A percentile compares a stretch with the other conserved stretches of the same genome.
Evolutionary conservation across 2,329 filamentous ascomycete species (phyloP).

Genomic region (Venturia nashicola): DNA sequence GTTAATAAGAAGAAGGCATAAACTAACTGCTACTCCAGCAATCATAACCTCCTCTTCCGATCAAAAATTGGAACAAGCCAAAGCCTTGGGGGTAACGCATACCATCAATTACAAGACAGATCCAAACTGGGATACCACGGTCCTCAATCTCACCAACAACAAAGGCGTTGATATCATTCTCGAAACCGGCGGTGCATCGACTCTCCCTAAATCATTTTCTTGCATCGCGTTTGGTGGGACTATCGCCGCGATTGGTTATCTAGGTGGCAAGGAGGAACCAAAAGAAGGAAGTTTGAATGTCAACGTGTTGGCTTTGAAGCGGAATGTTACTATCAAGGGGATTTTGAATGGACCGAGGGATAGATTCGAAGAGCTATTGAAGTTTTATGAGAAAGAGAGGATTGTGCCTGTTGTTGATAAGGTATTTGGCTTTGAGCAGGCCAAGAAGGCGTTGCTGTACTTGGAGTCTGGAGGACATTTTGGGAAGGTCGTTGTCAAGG

Average conservation of each 20-base stretch:
- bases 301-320: conserved; percentile 8
- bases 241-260: conserved; percentile 41
- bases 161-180: conserved; percentile 49
- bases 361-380: conserved; percentile 48
- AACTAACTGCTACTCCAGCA: not conserved
- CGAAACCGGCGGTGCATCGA: conserved; percentile 45
- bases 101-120: conserved; percentile 34
- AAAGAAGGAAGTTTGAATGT: conserved; percentile 1
- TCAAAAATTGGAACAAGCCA: conserved; percentile 36
- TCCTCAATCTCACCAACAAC: conserved; percentile 36
- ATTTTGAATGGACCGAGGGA: conserved; percentile 43
- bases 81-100: conserved; percentile 45
- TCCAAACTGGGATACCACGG: conserved; percentile 41
- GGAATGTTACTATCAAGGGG: conserved; percentile 33
- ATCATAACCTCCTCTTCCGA: conserved; percentile 42
- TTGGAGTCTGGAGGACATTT: conserved; percentile 38
- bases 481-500: conserved; percentile 26
- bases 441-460: conserved; percentile 38
- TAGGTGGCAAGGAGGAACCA: conserved; percentile 31
- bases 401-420: conserved; percentile 49
- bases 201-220: conserved; percentile 29
- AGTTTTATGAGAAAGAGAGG: conserved; percentile 44
- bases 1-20: not conserved
- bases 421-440: conserved; percentile 40
- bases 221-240: conserved; percentile 43